Conservation (phyloP, 2,329 filamentous ascomycete genomes). For the Claviceps cyperi region DNA sequence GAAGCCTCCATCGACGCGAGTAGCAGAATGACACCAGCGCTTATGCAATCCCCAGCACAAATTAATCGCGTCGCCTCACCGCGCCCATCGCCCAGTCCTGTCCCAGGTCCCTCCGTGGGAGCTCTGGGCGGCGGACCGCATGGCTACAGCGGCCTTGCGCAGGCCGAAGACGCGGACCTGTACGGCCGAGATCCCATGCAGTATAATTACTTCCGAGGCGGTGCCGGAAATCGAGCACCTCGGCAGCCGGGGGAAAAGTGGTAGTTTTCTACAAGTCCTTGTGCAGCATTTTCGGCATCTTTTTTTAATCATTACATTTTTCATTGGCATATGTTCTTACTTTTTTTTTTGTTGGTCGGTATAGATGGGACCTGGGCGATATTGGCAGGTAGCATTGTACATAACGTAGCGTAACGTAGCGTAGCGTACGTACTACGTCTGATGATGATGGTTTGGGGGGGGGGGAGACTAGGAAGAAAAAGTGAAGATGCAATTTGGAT, state of each 20-base stretch:
- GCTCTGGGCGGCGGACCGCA: slow-evolving; percentile 42
- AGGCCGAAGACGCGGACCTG: slow-evolving; percentile 30
- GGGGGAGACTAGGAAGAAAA: too few species aligned
- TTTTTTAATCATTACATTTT: not conserved
- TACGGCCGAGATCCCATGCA: slow-evolving; percentile 28
- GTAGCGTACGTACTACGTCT: too few species aligned
- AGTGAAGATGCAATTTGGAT: too few species aligned
- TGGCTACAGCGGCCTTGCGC: slow-evolving; percentile 45
- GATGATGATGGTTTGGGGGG: too few species aligned
- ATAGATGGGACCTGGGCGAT: too few species aligned
- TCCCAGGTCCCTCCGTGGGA: slow-evolving; percentile 27
- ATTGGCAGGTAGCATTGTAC: too few species aligned
- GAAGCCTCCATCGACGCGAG: slow-evolving; percentile 11
- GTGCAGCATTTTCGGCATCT: not conserved
- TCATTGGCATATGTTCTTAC: not conserved
- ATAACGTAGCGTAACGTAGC: too few species aligned
- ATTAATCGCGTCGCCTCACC: slow-evolving; percentile 1
- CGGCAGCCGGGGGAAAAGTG: slow-evolving; percentile 25
- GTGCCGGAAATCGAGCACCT: slow-evolving; percentile 10
- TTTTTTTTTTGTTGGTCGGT: not conserved
- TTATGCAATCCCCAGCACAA: slow-evolving; percentile 8
- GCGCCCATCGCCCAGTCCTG: not conserved
- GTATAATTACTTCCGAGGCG: slow-evolving; percentile 43
- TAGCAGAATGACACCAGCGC: slow-evolving; percentile 12
- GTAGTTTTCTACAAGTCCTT: slow-evolving; percentile 11